A percentile compares a stretch with the other conserved stretches of the same genome.
phyloP scores from a whole-genome alignment of 495 filamentous ascomycete species.

The Lophium mytilinum region DNA sequence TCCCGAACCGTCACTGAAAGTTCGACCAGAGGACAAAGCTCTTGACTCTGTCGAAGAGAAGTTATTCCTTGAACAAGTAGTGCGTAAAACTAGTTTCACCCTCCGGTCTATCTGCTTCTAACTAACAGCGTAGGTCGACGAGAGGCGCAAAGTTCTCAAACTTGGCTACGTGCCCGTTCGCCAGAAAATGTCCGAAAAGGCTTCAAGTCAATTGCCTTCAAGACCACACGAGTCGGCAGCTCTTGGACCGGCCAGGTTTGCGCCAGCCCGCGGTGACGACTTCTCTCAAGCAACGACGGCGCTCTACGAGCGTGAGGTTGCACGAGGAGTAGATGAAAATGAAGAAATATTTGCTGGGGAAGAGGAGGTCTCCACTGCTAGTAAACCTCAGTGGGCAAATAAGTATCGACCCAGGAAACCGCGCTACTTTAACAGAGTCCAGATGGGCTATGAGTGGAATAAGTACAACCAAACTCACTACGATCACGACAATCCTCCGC shows the following conservation, averaged over 20 bases:
- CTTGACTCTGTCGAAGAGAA: slow-evolving; percentile 56
- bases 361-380: slow-evolving; percentile 60
- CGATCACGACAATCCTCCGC: slow-evolving; percentile 96
- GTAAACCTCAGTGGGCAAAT: slow-evolving; percentile 72
- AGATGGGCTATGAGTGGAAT: slow-evolving; percentile 99
- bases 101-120: not conserved
- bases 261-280: slow-evolving; percentile 67
- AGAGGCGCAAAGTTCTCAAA: slow-evolving; percentile 57
- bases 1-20: slow-evolving; percentile 62
- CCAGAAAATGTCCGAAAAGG: slow-evolving; percentile 37
- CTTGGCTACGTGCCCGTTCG: slow-evolving; percentile 61
- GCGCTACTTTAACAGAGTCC: slow-evolving; percentile 93
- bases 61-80: slow-evolving; percentile 52
- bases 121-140: slow-evolving; percentile 38
- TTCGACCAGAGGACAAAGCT: slow-evolving; percentile 59
- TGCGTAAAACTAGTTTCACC: slow-evolving; percentile 27
- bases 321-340: slow-evolving; percentile 82
- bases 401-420: slow-evolving; percentile 92
- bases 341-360: slow-evolving; percentile 95
- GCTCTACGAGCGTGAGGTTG: slow-evolving; percentile 86
- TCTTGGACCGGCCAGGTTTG: slow-evolving; percentile 61
- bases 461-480: slow-evolving; percentile 99
- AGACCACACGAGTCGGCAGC: slow-evolving; percentile 33
- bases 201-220: slow-evolving; percentile 12
- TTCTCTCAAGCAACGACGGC: slow-evolving; percentile 88